Evolutionary conservation across 2,329 filamentous ascomycete genomes (phyloP), one percentile per base, ranked within the genome.

Genomic region (Colletotrichum euphorbiae): DNA sequence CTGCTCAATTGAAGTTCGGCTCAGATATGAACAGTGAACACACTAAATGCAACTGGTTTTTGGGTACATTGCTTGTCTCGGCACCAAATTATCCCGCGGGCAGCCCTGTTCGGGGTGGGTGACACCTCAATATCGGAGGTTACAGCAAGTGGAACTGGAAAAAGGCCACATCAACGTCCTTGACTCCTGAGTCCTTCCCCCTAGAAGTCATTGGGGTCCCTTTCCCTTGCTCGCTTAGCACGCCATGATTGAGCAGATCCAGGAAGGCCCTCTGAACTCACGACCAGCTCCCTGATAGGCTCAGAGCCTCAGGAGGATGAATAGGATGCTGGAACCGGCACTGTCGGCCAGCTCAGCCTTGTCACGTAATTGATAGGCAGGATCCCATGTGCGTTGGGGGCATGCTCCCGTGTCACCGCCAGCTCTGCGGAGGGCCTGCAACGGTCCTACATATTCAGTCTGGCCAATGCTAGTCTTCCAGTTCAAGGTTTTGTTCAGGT

Each of bases 111-210:
- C 8, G 19, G 36, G 24, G 33, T 50, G 48, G 52, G 12, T 54
- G 54, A 52, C 40, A n/a, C n/a, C n/a, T n/a, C n/a, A 67, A 54
- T 36, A 40, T 33, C 60, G 43, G 54, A 31, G 61, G 28, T 55
- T 46, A 36, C 54, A 64, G 24, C 17, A 54, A 24, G 61, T 65
- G 61, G 61, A 42, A 31, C 28, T 42, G 24, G 36, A 2, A 17
- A 48, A 24, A 31, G 7, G 28, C 28, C 61, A 42, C 60, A 17
- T 17, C 33, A 55, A 48, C 56, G 42, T 24, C 33, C 15, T n/a
- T n/a, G n/a, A n/a, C n/a, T n/a, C n/a, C n/a, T n/a, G n/a, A n/a
- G n/a, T n/a, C 21, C 36, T 15, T 42, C 33, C 66, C 66, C 66
- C 60, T 46, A 55, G 42, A 15, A 45, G 36, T 17, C 28, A 31